Base-by-base conservation (phyloP, 805 yeast genomes). In the Ogataea kodamae region DNA sequence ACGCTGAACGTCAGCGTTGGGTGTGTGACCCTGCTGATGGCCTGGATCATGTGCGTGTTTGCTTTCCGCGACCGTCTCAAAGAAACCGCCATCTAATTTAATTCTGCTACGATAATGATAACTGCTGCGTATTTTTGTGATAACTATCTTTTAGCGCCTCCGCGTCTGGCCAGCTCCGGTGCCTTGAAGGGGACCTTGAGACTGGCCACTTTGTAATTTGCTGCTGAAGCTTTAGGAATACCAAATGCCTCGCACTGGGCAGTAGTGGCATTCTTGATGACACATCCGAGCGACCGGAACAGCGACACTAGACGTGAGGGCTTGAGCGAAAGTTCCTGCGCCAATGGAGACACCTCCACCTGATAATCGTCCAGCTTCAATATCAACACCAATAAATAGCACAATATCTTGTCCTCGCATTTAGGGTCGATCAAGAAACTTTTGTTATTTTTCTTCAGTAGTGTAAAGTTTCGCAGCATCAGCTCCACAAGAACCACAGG, bases 1-100 rank as follows among this genome's bases (percentile, higher is more conserved):
- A 84, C 92, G 1, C 73, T 90, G 53, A 92, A 90, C 56, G 74
- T 90, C 22, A 74, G 83, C 39, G 82, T 92, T 39, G 97, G 97
- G 8, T 39, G 77, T 28, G 70, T 82, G 21, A 74, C 90, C 2
- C 64, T 90, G 25, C 40, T 88, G 8, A 88, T 92, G 96, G 82
- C 84, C 1, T 88, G 96, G 95, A 77, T 78, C 40, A 84, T 86
- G 83, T 30, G 65, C 5, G 63, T 88, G 10, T 72, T 87, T 53
- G 67, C 78, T 30, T 65, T 79, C 60, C 80, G 72, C 50, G 77
- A 74, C 43, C 67, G 72, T 67, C 44, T 75, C 21, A 55, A 59
- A 44, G 14, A 34, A 32, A 35, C 16, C 26, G 24, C 9, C 24
- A 3, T 18, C 18, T 24, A 15, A 18, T 30, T 21, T 37, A 19